phyloP scores from a whole-genome alignment of 192 early-diverging fungal species.

The Phycomyces nitens region DNA sequence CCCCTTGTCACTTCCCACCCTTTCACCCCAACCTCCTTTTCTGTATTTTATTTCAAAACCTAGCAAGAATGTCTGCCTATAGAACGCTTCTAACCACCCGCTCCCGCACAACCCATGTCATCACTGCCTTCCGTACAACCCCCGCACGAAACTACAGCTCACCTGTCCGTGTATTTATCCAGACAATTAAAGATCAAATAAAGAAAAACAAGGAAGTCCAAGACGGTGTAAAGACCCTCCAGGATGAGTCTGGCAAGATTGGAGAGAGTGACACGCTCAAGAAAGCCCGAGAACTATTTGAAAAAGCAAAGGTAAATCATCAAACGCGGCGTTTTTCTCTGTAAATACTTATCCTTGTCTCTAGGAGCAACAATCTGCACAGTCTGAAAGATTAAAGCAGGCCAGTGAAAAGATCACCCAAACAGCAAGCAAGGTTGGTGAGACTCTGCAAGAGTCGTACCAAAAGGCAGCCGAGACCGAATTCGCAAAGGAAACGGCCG shows the following conservation, averaged over 20 bases:
- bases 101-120: background rate
- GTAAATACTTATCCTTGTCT: background rate
- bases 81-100: background rate
- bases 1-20: too few species aligned
- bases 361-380: constrained; percentile 29
- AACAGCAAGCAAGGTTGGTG: constrained; percentile 69
- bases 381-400: constrained; percentile 51
- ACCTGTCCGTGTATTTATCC: constrained; percentile 78
- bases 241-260: constrained; percentile 76
- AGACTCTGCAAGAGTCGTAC: constrained; percentile 57
- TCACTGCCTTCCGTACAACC: background rate
- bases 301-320: constrained; percentile 48
- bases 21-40: too few species aligned
- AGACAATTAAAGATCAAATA: constrained; percentile 88
- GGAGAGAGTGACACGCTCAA: constrained; percentile 85
- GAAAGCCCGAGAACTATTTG: constrained; percentile 73
- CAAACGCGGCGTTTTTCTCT: constrained; percentile 6
- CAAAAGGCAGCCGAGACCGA: constrained; percentile 68
- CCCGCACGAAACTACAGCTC: constrained; percentile 32
- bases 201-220: constrained; percentile 94
- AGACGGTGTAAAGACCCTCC: constrained; percentile 85
- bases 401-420: constrained; percentile 65
- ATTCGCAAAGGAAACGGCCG: constrained; percentile 76
- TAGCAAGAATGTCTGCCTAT: constrained; percentile 9
- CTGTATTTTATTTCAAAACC: too few species aligned